These are phyloP conservation scores for Penicillium fuscoglaucum DNA, from an alignment of 2,329 filamentous ascomycete genomes.

Conservation along the genomic window DNA sequence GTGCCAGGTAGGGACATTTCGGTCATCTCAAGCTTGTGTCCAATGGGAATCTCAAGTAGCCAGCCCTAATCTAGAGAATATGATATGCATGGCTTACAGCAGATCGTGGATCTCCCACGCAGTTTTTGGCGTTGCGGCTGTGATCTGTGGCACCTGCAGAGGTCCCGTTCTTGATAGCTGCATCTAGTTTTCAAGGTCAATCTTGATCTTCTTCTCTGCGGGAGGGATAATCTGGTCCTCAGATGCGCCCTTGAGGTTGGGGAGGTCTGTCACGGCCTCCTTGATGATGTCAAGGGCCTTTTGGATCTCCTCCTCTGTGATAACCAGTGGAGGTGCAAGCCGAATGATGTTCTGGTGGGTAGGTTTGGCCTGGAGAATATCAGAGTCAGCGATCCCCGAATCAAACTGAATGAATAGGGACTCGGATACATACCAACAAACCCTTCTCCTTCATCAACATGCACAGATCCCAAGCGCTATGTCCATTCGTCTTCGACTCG, in stretches of 20 bases:
- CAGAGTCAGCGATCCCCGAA: background rate
- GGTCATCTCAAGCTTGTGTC: slow-evolving; percentile 1
- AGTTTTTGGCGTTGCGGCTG: background rate
- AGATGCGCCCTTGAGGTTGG: slow-evolving; percentile 60
- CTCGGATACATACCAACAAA: slow-evolving; percentile 66
- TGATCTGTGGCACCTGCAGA: background rate
- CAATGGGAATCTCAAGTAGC: background rate
- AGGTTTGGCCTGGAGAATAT: slow-evolving; percentile 78
- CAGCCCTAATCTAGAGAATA: background rate
- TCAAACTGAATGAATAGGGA: background rate
- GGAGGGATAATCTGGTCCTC: slow-evolving; percentile 58
- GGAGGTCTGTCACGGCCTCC: slow-evolving; percentile 78
- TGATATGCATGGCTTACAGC: background rate
- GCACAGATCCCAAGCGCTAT: slow-evolving; percentile 94
- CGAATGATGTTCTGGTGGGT: slow-evolving; percentile 99
- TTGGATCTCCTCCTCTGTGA: slow-evolving; percentile 81
- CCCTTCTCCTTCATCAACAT: slow-evolving; percentile 95
- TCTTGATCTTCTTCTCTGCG: slow-evolving; percentile 63
- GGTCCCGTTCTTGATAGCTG: background rate
- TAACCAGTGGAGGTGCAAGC: slow-evolving; percentile 93
- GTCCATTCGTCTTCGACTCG: slow-evolving; percentile 78
- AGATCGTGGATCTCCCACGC: background rate
- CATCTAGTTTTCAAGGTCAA: slow-evolving; percentile 57
- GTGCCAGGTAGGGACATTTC: background rate
- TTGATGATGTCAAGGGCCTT: slow-evolving; percentile 76